Conservation (phyloP, 805 yeast genomes). For the Yarrowia osloensis region DNA sequence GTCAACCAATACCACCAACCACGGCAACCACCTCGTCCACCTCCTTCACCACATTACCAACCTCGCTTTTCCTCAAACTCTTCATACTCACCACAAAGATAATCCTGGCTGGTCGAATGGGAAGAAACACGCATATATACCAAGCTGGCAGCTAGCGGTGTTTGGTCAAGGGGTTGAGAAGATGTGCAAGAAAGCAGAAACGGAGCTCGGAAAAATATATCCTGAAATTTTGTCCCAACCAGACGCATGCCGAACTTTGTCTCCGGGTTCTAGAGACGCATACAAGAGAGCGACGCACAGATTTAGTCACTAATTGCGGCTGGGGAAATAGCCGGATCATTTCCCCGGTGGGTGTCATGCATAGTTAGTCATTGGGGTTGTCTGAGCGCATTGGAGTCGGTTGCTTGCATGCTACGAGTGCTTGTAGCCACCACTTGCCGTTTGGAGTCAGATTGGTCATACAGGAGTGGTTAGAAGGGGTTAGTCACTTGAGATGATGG, state of each 20-base stretch:
- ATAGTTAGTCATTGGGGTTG: slow-evolving; percentile 1
- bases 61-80: background rate
- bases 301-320: too few relatives aligned
- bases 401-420: too few relatives aligned
- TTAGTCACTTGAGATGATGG: too few relatives aligned
- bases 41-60: too few relatives aligned
- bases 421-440: too few relatives aligned
- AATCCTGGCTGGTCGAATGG: slow-evolving; percentile 30
- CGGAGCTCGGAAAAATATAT: background rate
- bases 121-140: slow-evolving; percentile 31
- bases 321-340: background rate
- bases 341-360: background rate
- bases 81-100: slow-evolving; percentile 27
- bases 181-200: background rate
- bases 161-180: background rate
- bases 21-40: too few relatives aligned
- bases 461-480: too few relatives aligned
- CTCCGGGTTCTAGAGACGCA: background rate
- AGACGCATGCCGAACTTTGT: background rate
- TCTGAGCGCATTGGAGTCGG: background rate
- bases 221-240: background rate
- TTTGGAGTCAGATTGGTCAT: too few relatives aligned
- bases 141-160: slow-evolving; percentile 27
- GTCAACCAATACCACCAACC: too few relatives aligned
- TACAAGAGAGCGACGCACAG: too few relatives aligned